These are phyloP conservation scores for Backusella circina DNA, from an alignment of 192 early-diverging fungal genomes.

Conservation along the genomic window DNA sequence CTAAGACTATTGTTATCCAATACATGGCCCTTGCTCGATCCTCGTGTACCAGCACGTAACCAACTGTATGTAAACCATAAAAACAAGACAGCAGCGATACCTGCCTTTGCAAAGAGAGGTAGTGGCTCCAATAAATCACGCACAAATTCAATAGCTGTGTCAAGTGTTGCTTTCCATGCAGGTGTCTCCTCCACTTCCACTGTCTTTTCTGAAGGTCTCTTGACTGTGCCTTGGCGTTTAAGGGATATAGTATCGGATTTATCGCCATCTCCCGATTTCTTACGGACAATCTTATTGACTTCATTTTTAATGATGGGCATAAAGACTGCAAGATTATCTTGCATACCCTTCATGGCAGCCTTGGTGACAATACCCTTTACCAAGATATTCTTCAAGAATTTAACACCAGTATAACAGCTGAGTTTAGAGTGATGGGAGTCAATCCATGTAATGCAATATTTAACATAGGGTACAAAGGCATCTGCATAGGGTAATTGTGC, in stretches of 20 bases:
- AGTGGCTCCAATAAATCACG: neutral
- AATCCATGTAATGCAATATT: conserved; percentile 71
- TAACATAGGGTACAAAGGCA: conserved; percentile 36
- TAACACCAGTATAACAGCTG: conserved; percentile 54
- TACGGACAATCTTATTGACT: conserved; percentile 12
- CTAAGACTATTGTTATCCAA: neutral
- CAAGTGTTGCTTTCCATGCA: neutral
- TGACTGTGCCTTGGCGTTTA: neutral
- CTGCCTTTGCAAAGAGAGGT: conserved; percentile 51
- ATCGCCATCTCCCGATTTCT: neutral
- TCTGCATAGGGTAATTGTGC: conserved; percentile 40
- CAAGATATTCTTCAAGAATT: conserved; percentile 67
- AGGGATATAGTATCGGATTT: neutral
- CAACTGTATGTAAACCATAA: conserved; percentile 9
- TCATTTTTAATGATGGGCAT: conserved; percentile 46
- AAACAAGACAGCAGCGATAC: neutral
- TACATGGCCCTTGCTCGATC: neutral
- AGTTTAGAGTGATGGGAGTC: conserved; percentile 52
- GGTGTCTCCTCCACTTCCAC: neutral
- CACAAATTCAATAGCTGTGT: neutral
- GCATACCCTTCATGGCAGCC: conserved; percentile 57
- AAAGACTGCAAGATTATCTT: conserved; percentile 45
- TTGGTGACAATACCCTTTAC: conserved; percentile 63
- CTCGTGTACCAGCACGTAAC: neutral
- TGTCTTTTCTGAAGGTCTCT: neutral